A percentile compares a stretch with the other conserved stretches of the same genome.
Conservation (phyloP, 2,329 filamentous ascomycete genomes). For the Penicillium occitanis region DNA sequence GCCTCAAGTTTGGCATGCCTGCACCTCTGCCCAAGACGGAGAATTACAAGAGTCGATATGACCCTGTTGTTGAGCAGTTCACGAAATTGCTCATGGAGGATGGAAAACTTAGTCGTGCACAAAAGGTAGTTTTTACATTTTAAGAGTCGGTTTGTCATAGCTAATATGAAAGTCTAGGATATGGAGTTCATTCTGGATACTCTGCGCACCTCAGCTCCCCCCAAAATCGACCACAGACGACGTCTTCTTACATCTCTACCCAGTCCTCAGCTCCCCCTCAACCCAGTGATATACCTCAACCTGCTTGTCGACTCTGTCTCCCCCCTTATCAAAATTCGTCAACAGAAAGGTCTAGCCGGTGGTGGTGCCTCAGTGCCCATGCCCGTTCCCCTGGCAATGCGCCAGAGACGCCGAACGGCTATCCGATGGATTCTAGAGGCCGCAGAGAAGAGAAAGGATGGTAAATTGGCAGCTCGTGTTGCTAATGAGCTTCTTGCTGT, state of each 20-base stretch:
- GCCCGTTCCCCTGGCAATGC: conserved; percentile 70
- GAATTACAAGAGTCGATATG: conserved; percentile 77
- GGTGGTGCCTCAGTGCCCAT: conserved; percentile 83
- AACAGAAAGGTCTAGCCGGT: conserved; percentile 74
- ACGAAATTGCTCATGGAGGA: conserved; percentile 89
- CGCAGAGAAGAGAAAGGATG: conserved; percentile 74
- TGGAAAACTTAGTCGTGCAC: conserved; percentile 86
- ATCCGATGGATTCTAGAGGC: conserved; percentile 86
- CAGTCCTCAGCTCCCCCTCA: conserved; percentile 75
- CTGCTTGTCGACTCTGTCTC: conserved; percentile 90
- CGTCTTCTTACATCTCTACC: conserved; percentile 67
- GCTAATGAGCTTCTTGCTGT: conserved; percentile 85
- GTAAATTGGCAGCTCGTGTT: conserved; percentile 72
- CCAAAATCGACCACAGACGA: conserved; percentile 68
- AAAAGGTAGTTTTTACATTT: conserved; percentile 60
- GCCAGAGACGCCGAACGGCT: conserved; percentile 74
- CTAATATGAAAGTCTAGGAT: conserved; percentile 57
- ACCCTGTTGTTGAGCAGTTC: conserved; percentile 79
- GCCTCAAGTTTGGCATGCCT: conserved; percentile 78
- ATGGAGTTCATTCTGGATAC: conserved; percentile 78
- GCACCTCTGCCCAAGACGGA: conserved; percentile 61
- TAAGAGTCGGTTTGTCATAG: no score
- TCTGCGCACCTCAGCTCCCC: conserved; percentile 80
- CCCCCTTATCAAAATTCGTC: conserved; percentile 77
- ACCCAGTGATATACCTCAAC: conserved; percentile 85